These are phyloP conservation scores for Pyrus betulifolia DNA, from an alignment of 306 rosid species.

Conservation along the genomic window DNA sequence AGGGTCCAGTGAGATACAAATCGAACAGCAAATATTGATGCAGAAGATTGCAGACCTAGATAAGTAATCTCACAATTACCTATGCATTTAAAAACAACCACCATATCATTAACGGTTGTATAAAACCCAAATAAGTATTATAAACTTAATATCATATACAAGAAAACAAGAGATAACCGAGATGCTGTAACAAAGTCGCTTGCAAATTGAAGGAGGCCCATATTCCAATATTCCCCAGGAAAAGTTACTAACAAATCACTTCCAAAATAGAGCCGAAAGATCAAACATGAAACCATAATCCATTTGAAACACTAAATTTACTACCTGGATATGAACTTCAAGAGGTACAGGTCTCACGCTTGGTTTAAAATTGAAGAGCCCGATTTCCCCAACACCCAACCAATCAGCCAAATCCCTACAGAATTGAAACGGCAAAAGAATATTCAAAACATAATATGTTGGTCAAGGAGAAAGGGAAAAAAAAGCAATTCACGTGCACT, in stretches of 20 bases:
- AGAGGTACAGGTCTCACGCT: constrained; percentile 97
- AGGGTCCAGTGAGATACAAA: neutral
- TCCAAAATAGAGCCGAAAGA: neutral
- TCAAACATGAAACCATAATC: neutral
- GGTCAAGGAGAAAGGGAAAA: neutral
- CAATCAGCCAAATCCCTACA: constrained; percentile 90
- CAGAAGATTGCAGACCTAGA: neutral
- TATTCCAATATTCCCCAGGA: neutral
- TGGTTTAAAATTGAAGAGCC: constrained; percentile 97
- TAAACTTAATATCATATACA: neutral
- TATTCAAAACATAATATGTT: neutral
- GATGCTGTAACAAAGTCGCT: neutral
- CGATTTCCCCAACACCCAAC: constrained; percentile 93
- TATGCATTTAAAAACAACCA: neutral
- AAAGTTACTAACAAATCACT: neutral
- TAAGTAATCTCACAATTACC: neutral
- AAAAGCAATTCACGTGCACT: neutral
- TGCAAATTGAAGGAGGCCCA: neutral
- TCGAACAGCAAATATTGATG: neutral
- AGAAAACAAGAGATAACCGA: neutral
- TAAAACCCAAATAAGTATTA: neutral
- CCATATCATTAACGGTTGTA: neutral
- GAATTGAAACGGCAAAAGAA: constrained; percentile 12
- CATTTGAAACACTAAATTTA: constrained; percentile 20
- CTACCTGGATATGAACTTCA: constrained; percentile 98